Evolutionary conservation across 1,284 basidiomycete genomes (phyloP), one percentile per base, ranked within the genome.

Genomic region (Malassezia arunalokei): DNA sequence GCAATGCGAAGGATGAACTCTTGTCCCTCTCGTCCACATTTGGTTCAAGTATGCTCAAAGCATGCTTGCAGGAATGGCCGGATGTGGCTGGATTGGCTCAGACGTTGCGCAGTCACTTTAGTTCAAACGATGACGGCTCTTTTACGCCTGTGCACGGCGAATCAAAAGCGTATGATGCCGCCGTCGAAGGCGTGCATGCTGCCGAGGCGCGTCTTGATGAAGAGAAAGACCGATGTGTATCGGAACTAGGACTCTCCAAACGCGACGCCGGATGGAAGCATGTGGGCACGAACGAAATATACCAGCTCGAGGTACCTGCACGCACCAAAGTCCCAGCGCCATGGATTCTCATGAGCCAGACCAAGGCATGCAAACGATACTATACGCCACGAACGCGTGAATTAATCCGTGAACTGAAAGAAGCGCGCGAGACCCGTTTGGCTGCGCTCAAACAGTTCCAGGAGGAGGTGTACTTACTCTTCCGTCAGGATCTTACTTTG

Each of bases 401-500:
- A 8, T 59, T 73, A 15, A 69, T 73, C 12, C 68, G 70, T 40
- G 55, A 66, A 46, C 64, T 73, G 38, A 73, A 73, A 50, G 68
- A 73, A 51, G 67, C 65, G 15, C 63, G 67, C 31, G 70, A 73
- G 57, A 68, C 63, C 17, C 61, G 66, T 12, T 54, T 73, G 11
- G 69, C 68, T 5, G 65, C 68, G 3, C 52, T 73, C 28, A 68
- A 68, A 54, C 56, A 57, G 29, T 73, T 71, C 57, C 63, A 66
- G 52, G 51, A 49, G 40, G 51, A 48, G 17, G 56, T 71, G 39
- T 86, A 82, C 64, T 79, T 77, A 9, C 86, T 90, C 75, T 96
- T 95, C 69, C 87, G 91, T 68, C 77, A 80, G 6, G 87, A 94
- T 86, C 56, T 54, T 37, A 49, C 56, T 15, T 41, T 47, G 24